Conservation (phyloP, 257 asterid genomes). For the Misopates orontium region DNA sequence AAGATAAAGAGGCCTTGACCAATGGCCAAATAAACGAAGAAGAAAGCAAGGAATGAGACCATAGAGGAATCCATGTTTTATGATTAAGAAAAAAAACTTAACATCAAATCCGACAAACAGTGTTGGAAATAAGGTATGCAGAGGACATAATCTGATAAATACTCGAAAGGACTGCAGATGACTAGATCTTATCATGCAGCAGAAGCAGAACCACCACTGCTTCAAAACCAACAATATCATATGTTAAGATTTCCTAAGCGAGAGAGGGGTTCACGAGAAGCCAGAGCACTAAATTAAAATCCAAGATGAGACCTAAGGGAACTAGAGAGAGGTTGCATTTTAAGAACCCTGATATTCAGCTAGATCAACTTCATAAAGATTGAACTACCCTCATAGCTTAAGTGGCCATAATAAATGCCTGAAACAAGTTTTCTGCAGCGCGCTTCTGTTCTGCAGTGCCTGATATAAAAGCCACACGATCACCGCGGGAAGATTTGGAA, state of each 20-base stretch:
- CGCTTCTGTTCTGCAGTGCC: conserved; percentile 93
- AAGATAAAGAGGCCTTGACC: conserved; percentile 15
- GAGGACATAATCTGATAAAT: conserved; percentile 33
- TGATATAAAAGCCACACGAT: conserved; percentile 78
- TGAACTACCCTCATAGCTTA: conserved; percentile 39
- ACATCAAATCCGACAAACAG: conserved; percentile 39
- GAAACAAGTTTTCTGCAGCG: conserved; percentile 90
- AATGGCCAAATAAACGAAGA: conserved; percentile 23
- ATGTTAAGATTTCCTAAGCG: conserved; percentile 45
- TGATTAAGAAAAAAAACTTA: conserved; percentile 30
- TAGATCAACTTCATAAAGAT: conserved; percentile 33
- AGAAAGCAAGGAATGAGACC: conserved; percentile 31
- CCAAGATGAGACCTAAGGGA: conserved; percentile 43
- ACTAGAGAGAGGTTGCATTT: conserved; percentile 40
- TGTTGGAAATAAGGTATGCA: conserved; percentile 36
- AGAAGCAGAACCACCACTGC: conserved; percentile 33
- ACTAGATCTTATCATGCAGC: conserved; percentile 43
- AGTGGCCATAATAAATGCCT: conserved; percentile 92
- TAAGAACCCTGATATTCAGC: conserved; percentile 27
- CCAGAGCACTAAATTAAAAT: conserved; percentile 35
- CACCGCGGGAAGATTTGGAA: conserved; percentile 81
- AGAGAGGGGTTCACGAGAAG: conserved; percentile 40
- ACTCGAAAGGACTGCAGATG: conserved; percentile 46
- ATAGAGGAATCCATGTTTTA: conserved; percentile 32
- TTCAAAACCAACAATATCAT: conserved; percentile 34